Percentiles rank a stretch among this genome's conserved stretches.
phyloP scores from a whole-genome alignment of 2,329 filamentous ascomycete species.

The Sporothrix sp. region DNA sequence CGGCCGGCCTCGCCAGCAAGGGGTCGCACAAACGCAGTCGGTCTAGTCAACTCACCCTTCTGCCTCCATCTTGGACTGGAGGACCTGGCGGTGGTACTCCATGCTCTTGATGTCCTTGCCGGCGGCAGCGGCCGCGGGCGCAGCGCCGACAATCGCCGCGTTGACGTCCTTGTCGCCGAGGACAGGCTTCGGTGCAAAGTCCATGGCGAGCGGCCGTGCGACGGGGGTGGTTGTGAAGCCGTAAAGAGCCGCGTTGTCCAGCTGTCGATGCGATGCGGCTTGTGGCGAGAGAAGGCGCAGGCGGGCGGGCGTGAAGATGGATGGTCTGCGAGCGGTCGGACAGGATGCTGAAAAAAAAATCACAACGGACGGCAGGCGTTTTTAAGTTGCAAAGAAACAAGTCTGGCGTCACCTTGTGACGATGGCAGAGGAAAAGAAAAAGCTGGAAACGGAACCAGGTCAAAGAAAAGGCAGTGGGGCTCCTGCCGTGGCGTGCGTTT shows the following conservation, averaged over 20 bases:
- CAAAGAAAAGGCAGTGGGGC: background rate
- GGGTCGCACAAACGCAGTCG: no score
- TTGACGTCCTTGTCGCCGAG: slow-evolving; percentile 60
- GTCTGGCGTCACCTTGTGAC: no score
- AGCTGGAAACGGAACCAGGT: background rate
- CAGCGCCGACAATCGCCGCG: slow-evolving; percentile 47
- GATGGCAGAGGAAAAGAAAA: background rate
- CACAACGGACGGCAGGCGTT: no score
- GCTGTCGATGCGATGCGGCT: background rate
- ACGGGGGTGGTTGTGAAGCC: background rate
- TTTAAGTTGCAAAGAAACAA: no score
- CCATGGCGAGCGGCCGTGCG: no score
- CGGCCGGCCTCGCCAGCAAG: no score
- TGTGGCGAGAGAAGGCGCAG: background rate
- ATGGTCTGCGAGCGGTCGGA: background rate
- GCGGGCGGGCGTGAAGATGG: no score
- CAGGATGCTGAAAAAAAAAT: background rate
- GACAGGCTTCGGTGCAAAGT: slow-evolving; percentile 24
- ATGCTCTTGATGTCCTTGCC: slow-evolving; percentile 57
- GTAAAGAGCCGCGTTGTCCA: background rate
- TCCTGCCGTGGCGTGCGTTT: background rate
- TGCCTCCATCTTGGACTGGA: slow-evolving; percentile 61
- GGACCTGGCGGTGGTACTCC: slow-evolving; percentile 68
- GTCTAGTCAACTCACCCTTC: slow-evolving; percentile 55
- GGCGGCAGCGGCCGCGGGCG: slow-evolving; percentile 34